Base-by-base conservation (phyloP, 306 rosid species). In the Acacia crassicarpa region DNA sequence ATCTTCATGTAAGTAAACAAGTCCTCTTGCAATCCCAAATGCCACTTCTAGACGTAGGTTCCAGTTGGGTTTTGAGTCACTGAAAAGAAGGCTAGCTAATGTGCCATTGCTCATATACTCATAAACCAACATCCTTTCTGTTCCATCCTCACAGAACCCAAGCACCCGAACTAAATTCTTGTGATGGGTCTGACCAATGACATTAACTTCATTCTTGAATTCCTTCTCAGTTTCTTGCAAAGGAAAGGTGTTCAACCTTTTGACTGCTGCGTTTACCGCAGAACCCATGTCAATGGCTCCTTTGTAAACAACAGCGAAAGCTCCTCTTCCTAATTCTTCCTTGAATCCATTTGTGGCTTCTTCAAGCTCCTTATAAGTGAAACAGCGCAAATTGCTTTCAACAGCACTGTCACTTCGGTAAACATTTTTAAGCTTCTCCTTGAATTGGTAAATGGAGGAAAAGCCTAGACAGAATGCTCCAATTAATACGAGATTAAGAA, bases 81-180 rank as follows among this genome's bases (percentile, higher is more conserved):
- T 53, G 79, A 82, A 85, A 62, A 85, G 76, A 49, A 82, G 67
- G 49, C 67, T 74, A 68, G 88, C 86, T 48, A 85, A 69, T 68
- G 88, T 78, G 12, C 88, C 84, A 75, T 85, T 85, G 76, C 86
- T 68, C 88, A 85, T 85, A 66, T 51, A 85, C 84, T 84, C 87
- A 11, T 80, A 84, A n/a, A 84, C 87, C 5, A 84, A 78, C 25
- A 84, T 15, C 75, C 84, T 41, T 75, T 85, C 86, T 14, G 38
- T 0, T 62, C 67, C 84, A 30, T 67, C 63, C 48, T 75, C 86
- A 35, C 84, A 85, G 15, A 78, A 85, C n/a, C 88, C 88, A 23
- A 85, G 66, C 25, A 85, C 17, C 19, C 84, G 81, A 63, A 85
- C 88, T 75, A 85, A 63, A 74, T 85, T 85, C 82, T 79, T 82